Conservation (phyloP, 2,329 filamentous ascomycete species). For the Exophiala viscosa region DNA sequence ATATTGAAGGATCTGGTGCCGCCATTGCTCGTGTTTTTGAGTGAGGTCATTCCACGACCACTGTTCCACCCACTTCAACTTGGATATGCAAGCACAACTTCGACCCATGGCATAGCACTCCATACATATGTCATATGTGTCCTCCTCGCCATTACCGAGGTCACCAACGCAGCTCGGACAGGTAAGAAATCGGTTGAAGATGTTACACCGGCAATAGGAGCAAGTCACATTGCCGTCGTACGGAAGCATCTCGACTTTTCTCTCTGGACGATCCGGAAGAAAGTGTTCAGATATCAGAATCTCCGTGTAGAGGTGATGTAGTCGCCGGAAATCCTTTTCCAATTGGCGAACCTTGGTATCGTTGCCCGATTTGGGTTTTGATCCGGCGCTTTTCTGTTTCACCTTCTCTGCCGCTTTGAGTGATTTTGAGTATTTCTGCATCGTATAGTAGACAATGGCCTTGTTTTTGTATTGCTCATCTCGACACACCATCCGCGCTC, state of each 20-base stretch:
- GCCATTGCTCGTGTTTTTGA: conserved; percentile 77
- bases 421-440: conserved; percentile 68
- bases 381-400: conserved; percentile 39
- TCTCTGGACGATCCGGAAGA: conserved; percentile 56
- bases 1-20: conserved; percentile 70
- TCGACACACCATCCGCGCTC: conserved; percentile 84
- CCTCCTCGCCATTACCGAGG: conserved; percentile 65
- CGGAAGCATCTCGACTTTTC: conserved; percentile 67
- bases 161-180: conserved; percentile 77
- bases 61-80: conserved; percentile 86
- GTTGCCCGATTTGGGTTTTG: conserved; percentile 36
- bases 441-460: conserved; percentile 83
- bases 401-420: conserved; percentile 58
- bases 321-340: conserved; percentile 73
- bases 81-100: conserved; percentile 83
- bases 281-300: conserved; percentile 87
- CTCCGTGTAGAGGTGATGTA: conserved; percentile 74
- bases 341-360: conserved; percentile 63
- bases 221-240: conserved; percentile 93
- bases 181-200: conserved; percentile 94
- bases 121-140: conserved; percentile 96
- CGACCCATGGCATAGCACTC: conserved; percentile 98
- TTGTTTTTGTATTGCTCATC: conserved; percentile 99
- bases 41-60: conserved; percentile 78
- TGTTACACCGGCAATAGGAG: conserved; percentile 91